Percentiles rank a stretch among this genome's conserved stretches.
Conservation (phyloP, 768 basidiomycete species). For the Calocera viscosa region DNA sequence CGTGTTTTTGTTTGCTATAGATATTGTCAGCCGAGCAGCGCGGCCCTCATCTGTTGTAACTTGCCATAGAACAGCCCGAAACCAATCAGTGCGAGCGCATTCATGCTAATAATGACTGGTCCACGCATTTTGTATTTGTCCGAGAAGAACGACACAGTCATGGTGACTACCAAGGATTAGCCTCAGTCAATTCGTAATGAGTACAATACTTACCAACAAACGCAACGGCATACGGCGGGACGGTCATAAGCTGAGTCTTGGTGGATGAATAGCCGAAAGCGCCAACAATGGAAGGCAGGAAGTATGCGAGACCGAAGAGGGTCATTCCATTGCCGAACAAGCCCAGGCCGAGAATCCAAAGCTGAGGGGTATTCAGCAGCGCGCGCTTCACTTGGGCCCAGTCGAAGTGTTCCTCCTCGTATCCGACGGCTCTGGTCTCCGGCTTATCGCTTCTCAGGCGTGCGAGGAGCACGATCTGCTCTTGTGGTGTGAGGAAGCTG, state of each 20-base stretch:
- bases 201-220: constrained; percentile 34
- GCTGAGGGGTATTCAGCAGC: neutral
- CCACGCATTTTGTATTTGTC: constrained; percentile 44
- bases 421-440: neutral
- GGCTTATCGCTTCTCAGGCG: constrained; percentile 19
- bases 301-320: neutral
- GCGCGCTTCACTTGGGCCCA: neutral
- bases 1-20: constrained; percentile 16
- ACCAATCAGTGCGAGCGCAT: constrained; percentile 36
- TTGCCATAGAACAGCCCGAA: constrained; percentile 46
- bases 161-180: constrained; percentile 25
- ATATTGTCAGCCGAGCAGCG: constrained; percentile 35
- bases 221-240: constrained; percentile 39
- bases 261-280: constrained; percentile 12
- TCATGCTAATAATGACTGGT: constrained; percentile 34
- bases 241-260: constrained; percentile 15
- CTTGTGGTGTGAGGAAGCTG: constrained; percentile 39
- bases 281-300: constrained; percentile 15
- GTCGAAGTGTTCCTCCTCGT: constrained; percentile 2
- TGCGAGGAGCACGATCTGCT: constrained; percentile 17
- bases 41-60: constrained; percentile 49
- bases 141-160: constrained; percentile 37
- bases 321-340: constrained; percentile 1
- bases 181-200: neutral
- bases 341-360: neutral